Evolutionary conservation across 2,329 filamentous ascomycete species (phyloP).

Genomic region (Scedosporium apiospermum): DNA sequence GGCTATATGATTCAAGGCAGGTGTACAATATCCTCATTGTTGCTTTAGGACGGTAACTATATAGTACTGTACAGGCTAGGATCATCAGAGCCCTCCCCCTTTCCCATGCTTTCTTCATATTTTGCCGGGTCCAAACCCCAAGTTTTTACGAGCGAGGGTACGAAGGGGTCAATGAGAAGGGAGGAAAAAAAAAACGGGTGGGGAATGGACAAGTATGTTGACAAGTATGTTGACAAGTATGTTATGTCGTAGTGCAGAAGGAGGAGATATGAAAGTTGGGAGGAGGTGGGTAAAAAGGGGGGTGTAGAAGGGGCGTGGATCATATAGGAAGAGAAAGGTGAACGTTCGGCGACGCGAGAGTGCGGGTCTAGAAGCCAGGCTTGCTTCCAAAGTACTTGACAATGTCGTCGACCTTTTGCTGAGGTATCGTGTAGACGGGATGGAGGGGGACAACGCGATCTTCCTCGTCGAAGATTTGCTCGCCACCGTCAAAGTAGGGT

Average conservation of each 20-base stretch:
- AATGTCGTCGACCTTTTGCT: slow-evolving; percentile 50
- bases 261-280: neutral
- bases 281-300: neutral
- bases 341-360: neutral
- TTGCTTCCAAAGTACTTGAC: slow-evolving; percentile 49
- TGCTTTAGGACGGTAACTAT: neutral
- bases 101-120: neutral
- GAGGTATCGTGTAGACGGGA: slow-evolving; percentile 69
- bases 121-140: neutral
- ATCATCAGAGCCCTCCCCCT: neutral
- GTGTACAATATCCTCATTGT: neutral
- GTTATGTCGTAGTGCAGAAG: neutral
- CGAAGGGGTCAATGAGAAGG: neutral
- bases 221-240: neutral
- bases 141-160: neutral
- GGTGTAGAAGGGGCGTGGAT: neutral
- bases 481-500: slow-evolving; percentile 39
- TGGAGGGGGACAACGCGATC: slow-evolving; percentile 60
- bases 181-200: neutral
- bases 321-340: neutral
- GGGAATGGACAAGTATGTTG: neutral
- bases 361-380: slow-evolving; percentile 31
- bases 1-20: neutral
- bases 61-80: neutral
- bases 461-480: slow-evolving; percentile 54